Conservation (phyloP, 108 stramenopile species). For the Cyclotella atomus region DNA sequence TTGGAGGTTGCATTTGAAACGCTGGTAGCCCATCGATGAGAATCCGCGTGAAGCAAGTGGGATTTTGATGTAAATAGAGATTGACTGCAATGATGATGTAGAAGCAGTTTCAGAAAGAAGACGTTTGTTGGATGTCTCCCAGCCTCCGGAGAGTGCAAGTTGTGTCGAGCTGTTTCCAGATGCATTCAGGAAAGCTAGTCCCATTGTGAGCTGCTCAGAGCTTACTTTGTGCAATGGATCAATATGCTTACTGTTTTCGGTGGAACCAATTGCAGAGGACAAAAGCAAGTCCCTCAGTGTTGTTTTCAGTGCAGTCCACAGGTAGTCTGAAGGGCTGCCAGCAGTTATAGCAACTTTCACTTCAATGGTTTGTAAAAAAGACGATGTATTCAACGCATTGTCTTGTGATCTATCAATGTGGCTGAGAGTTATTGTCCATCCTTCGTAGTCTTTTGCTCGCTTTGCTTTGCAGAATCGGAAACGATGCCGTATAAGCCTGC, state of each 20-base stretch:
- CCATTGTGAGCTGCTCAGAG: constrained; percentile 57
- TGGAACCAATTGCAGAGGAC: background rate
- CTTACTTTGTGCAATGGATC: constrained; percentile 23
- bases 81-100: constrained; percentile 16
- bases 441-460: constrained; percentile 33
- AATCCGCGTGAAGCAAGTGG: constrained; percentile 28
- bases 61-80: constrained; percentile 30
- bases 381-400: constrained; percentile 6
- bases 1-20: constrained; percentile 49
- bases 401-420: constrained; percentile 27
- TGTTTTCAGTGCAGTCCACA: constrained; percentile 5
- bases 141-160: constrained; percentile 62
- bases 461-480: constrained; percentile 47
- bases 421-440: constrained; percentile 45
- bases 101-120: constrained; percentile 1
- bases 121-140: constrained; percentile 51
- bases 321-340: background rate
- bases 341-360: constrained; percentile 43
- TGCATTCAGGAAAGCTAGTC: constrained; percentile 61
- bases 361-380: constrained; percentile 52
- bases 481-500: constrained; percentile 45
- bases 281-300: constrained; percentile 22
- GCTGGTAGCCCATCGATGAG: constrained; percentile 59
- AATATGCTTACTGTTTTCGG: background rate
- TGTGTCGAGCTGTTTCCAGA: constrained; percentile 37